phyloP scores from a whole-genome alignment of 345 rosid genomes.

The Gossypium rotundifolium region DNA sequence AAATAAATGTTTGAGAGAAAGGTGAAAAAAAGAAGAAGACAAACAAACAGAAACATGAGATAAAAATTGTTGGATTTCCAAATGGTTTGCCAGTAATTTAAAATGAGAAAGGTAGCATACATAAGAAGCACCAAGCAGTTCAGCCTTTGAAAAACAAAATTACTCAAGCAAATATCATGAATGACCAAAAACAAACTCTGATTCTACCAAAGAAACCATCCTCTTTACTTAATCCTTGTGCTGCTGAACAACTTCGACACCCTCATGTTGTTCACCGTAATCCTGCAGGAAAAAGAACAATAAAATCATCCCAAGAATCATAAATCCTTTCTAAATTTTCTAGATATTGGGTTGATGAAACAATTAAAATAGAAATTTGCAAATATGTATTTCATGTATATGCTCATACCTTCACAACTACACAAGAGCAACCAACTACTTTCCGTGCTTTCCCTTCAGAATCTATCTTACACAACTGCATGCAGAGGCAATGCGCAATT shows the following conservation, averaged over 20 bases:
- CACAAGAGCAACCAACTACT: constrained; percentile 76
- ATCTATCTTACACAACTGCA: constrained; percentile 77
- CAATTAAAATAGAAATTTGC: not conserved
- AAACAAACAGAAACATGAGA: not conserved
- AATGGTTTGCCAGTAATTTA: not conserved
- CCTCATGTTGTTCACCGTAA: constrained; percentile 4
- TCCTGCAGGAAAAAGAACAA: not conserved
- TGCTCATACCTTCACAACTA: constrained; percentile 60
- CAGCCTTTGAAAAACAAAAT: not conserved
- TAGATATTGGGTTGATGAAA: not conserved
- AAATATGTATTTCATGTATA: not conserved
- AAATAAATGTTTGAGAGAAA: not conserved
- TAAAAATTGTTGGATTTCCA: not conserved
- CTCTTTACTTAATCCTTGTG: not conserved
- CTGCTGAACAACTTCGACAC: constrained; percentile 2
- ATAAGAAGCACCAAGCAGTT: not conserved
- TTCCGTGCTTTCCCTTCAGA: constrained; percentile 78
- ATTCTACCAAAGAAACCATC: not conserved
- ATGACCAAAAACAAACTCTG: not conserved
- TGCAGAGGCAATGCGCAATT: not conserved
- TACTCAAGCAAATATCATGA: not conserved
- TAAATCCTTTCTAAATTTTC: not conserved
- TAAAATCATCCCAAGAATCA: not conserved
- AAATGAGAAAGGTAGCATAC: not conserved
- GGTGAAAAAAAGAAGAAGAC: no score